Base-by-base conservation (phyloP, 805 yeast species). In the Wickerhamia fluorescens region DNA sequence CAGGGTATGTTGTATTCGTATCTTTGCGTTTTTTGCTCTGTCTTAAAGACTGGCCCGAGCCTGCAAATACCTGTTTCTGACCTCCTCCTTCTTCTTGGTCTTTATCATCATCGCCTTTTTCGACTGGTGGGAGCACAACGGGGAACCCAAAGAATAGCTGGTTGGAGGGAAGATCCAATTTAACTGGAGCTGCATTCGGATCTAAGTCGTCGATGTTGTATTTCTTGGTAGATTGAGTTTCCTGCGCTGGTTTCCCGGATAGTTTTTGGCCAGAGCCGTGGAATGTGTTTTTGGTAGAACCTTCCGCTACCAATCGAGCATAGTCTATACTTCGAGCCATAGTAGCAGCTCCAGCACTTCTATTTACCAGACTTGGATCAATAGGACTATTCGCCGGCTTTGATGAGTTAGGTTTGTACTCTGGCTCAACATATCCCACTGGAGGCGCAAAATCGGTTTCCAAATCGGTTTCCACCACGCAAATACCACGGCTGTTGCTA, bases 381-480 rank as follows among this genome's bases (percentile, higher is more conserved):
- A 62, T 53, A 17, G 68, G 49, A 6, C 55, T 57, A 8, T 42
- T 47, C 3, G 44, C 30, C 2, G 58, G 44, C 31, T 56, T 56
- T n/a, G 53, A 47, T 9, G 50, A 49, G 24, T 58, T 54, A 12
- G 75, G 73, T 32, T 58, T 65, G 38, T 63, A 44, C 34, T 83
- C 87, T 2, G 96, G 96, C 50, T 89, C 97, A 12, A 84, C 95
- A 51, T 92, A 92, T 0, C 99, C 99, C 4, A 89, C 95, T 0
- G 99, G 99, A 2, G 98, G 95, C 2, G 96, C 97, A 62, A 92
- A 92, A 50, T 92, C 99, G 0, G 96, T 94, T 35, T 85, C 95
- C 37, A 92, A 66, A 60, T 92, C 98, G 0, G 98, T 92, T 51
- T 92, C 99, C 16, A 92, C 85, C 4, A 92, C 96, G 65, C 96